Evolutionary conservation across 2,329 filamentous ascomycete genomes (phyloP), one percentile per base, ranked within the genome.

Genomic region (Sclerotiophoma versabilis): DNA sequence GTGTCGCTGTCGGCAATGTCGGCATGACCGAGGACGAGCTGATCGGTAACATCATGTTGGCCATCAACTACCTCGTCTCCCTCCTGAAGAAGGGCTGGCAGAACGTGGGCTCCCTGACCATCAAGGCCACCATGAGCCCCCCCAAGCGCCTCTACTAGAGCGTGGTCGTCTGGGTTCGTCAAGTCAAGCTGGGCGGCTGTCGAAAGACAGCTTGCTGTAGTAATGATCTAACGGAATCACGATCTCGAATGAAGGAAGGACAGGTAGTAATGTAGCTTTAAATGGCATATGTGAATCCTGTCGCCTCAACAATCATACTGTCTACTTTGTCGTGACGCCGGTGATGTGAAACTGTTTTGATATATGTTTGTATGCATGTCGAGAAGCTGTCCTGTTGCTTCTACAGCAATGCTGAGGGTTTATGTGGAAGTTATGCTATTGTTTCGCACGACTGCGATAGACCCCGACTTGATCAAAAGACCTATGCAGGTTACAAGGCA

Each of bases 1-100:
- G 93, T 90, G 93, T 98, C 79, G 95, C 95, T 73, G 91, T 99
- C 77, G 95, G 95, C 79, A 96, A 99, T 83, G 95, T 99, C 75
- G 92, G 89, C 75, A 99, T 99, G 95, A 90, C 86, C 67, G 84
- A 92, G 84, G 95, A 99, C 77, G 91, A 97, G 86, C 84, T 99
- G 70, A 89, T 99, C 71, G 90, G 87, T 78, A 99, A 99, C 90
- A 93, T 98, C 83, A 99, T 99, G 95, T 84, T 99, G 84, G 87
- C 93, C 82, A 98, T 99, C 89, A 99, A 99, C 91, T 99, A 99
- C 88, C 89, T 99, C 68, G 93, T 99, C 80, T 97, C 92, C 66
- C 87, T 99, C 73, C 86, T 99, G 80, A 99, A 99, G 92, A 99
- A 99, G 91, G 95, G 95, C 80, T 99, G 95, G 95, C 95, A 99